Evolutionary conservation across 148 eudicot genomes (phyloP).

Genomic region (Vaccinium macrocarpon): DNA sequence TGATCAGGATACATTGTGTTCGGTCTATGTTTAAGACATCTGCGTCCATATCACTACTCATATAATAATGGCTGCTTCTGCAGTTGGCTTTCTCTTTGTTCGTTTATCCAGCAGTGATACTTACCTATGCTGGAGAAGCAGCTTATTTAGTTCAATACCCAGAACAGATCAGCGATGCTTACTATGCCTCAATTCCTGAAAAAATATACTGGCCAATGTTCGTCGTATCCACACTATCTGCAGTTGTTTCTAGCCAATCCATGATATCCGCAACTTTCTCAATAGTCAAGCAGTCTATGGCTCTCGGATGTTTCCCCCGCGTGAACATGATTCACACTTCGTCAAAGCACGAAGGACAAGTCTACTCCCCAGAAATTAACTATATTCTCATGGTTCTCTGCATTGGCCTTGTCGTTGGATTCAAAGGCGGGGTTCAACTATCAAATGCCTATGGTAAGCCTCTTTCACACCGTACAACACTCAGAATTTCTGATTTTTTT

Average conservation of each 20-base stretch:
- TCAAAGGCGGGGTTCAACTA: conserved; percentile 9
- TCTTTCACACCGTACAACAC: background rate
- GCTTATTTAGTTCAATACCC: conserved; percentile 20
- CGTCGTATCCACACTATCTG: conserved; percentile 6
- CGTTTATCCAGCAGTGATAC: conserved; percentile 21
- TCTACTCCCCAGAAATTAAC: conserved; percentile 22
- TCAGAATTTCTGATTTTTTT: background rate
- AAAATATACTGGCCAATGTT: conserved; percentile 28
- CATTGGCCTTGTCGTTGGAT: conserved; percentile 6
- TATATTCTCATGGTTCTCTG: conserved; percentile 22
- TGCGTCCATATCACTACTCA: background rate
- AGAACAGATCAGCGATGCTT: background rate
- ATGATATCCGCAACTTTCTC: conserved; percentile 25
- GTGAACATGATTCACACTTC: conserved; percentile 27
- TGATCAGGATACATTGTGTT: background rate
- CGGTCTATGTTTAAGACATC: background rate
- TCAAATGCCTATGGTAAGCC: conserved; percentile 28
- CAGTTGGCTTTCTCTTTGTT: conserved; percentile 14
- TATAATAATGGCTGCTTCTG: background rate
- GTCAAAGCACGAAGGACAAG: conserved; percentile 26
- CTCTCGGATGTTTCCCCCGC: conserved; percentile 28
- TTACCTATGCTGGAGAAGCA: conserved; percentile 18
- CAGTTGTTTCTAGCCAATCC: conserved; percentile 23
- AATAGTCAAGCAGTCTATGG: conserved; percentile 18
- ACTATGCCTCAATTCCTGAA: conserved; percentile 11